Evolutionary conservation across 2,329 filamentous ascomycete species (phyloP).

Genomic region (Penicillium paneum): DNA sequence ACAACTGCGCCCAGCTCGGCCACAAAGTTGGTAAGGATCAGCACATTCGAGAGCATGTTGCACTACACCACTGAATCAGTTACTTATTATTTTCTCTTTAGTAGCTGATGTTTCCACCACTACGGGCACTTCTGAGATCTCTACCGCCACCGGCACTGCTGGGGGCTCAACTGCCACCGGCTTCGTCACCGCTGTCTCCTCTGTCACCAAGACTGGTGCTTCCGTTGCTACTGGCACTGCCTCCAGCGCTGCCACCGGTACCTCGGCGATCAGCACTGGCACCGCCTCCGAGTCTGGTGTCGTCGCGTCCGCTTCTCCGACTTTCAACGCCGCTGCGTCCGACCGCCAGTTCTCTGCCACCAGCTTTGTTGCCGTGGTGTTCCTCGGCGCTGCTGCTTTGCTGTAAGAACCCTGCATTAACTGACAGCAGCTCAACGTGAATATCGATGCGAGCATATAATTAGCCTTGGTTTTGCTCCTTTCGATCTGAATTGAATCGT

Average conservation of each 20-base stretch:
- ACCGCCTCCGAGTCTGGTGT: slow-evolving; percentile 15
- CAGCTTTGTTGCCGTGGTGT: slow-evolving; percentile 40
- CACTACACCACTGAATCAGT: not conserved
- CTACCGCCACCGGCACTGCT: slow-evolving; percentile 22
- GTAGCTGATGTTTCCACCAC: slow-evolving; percentile 21
- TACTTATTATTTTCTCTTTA: slow-evolving; percentile 10
- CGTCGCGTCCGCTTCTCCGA: slow-evolving; percentile 19
- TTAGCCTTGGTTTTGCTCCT: slow-evolving; percentile 15
- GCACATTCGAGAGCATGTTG: not conserved
- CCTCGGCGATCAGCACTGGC: slow-evolving; percentile 8
- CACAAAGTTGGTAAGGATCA: slow-evolving; percentile 40
- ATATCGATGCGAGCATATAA: slow-evolving; percentile 10
- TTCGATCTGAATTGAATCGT: slow-evolving; percentile 5
- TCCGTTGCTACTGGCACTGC: slow-evolving; percentile 25
- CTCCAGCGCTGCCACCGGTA: not conserved
- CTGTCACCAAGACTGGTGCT: slow-evolving; percentile 15
- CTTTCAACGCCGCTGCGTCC: slow-evolving; percentile 24
- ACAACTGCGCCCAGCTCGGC: slow-evolving; percentile 40
- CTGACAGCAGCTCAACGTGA: not conserved
- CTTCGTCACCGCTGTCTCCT: slow-evolving; percentile 22
- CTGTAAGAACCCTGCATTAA: slow-evolving; percentile 25
- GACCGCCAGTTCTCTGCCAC: slow-evolving; percentile 37
- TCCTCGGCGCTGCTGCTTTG: slow-evolving; percentile 40
- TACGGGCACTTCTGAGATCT: slow-evolving; percentile 6
- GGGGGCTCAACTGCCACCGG: slow-evolving; percentile 26